Conservation (phyloP, 2,329 filamentous ascomycete genomes). For the Exophiala oligosperma region DNA sequence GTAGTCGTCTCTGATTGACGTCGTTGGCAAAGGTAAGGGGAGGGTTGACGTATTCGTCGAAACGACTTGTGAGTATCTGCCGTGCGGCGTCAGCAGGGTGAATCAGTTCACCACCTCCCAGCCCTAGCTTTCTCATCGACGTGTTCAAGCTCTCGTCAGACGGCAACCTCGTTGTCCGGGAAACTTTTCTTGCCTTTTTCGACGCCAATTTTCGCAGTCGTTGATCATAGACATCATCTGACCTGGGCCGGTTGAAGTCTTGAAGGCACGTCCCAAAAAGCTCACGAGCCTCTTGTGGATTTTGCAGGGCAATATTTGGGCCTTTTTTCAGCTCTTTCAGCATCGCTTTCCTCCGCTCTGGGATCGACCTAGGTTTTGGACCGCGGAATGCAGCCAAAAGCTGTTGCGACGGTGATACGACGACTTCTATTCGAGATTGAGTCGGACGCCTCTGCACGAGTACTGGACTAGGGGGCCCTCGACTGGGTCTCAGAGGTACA, state of each 20-base stretch:
- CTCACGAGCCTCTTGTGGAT: conserved; percentile 15
- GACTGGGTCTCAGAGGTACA: not conserved
- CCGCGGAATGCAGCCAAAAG: conserved; percentile 5
- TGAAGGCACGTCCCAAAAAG: conserved; percentile 23
- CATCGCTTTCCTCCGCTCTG: conserved; percentile 8
- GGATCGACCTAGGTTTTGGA: not conserved
- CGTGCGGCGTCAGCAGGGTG: conserved; percentile 19
- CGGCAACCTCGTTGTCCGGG: conserved; percentile 1
- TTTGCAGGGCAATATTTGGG: conserved; percentile 6
- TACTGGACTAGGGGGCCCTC: not conserved
- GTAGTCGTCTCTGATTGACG: conserved; percentile 21
- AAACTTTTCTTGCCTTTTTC: conserved; percentile 21
- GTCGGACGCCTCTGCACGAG: not conserved
- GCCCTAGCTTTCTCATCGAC: not conserved
- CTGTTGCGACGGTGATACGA: not conserved
- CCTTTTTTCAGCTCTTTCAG: conserved; percentile 17
- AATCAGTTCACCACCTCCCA: conserved; percentile 3
- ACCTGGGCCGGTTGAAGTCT: conserved; percentile 5
- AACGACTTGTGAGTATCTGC: conserved; percentile 22
- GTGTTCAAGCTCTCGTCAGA: conserved; percentile 3
- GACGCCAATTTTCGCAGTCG: conserved; percentile 12
- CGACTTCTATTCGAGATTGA: conserved; percentile 9
- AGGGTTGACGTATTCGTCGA: conserved; percentile 19
- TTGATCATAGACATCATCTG: not conserved
- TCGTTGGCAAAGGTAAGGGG: conserved; percentile 27